phyloP scores from a whole-genome alignment of 202 grass and related monocot species.

The Dendrocalamus latiflorus region DNA sequence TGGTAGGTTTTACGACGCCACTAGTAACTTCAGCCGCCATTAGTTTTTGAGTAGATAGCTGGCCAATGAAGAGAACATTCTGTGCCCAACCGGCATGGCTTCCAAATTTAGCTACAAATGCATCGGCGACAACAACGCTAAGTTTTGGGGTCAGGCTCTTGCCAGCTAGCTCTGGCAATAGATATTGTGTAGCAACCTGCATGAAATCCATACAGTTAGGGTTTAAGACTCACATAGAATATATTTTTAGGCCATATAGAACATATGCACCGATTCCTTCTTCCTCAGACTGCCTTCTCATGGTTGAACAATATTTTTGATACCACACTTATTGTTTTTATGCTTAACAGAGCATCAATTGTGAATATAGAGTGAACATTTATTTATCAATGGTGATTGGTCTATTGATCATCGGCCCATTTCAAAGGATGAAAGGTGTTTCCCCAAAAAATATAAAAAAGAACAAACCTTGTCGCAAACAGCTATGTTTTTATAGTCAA shows the following conservation, averaged over 20 bases:
- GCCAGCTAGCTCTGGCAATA: slow-evolving; percentile 70
- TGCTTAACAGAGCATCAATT: neutral
- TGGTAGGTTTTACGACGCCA: slow-evolving; percentile 20
- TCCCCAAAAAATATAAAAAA: neutral
- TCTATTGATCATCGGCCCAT: neutral
- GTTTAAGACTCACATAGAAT: neutral
- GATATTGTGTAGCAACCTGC: slow-evolving; percentile 81
- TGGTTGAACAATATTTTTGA: neutral
- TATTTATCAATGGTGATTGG: neutral
- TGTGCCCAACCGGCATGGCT: slow-evolving; percentile 95
- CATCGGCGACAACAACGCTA: slow-evolving; percentile 52
- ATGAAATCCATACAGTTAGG: slow-evolving; percentile 5
- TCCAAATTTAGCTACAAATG: slow-evolving; percentile 83
- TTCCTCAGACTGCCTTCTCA: neutral
- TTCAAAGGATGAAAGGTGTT: neutral
- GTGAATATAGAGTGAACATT: neutral
- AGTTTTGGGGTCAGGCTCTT: slow-evolving; percentile 67
- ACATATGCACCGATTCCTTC: neutral
- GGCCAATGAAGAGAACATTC: slow-evolving; percentile 89
- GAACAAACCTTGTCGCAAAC: neutral
- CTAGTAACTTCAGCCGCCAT: neutral
- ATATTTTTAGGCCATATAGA: neutral
- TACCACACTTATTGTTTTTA: neutral
- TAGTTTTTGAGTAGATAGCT: slow-evolving; percentile 58
- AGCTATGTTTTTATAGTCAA: neutral